phyloP scores from a whole-genome alignment of 805 yeast genomes.

The Candida ficus region DNA sequence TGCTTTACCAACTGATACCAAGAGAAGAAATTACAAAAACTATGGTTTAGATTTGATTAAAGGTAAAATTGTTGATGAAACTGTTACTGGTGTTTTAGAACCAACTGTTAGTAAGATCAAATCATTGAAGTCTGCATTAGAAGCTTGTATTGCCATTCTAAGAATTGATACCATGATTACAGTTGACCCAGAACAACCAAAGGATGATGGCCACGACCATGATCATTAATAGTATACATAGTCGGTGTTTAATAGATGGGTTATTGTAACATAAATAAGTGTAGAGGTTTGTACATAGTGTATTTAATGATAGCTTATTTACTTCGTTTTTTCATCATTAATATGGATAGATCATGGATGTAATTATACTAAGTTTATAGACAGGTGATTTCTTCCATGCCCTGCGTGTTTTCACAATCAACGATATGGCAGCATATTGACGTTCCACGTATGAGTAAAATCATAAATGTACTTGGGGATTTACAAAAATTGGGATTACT shows the following conservation, averaged over 20 bases:
- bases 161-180: slow-evolving; percentile 98
- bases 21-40: slow-evolving; percentile 80
- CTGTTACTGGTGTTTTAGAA: slow-evolving; percentile 83
- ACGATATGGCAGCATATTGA: too few species aligned
- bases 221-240: slow-evolving; percentile 13
- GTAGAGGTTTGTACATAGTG: too few species aligned
- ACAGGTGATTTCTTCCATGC: too few species aligned
- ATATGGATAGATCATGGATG: too few species aligned
- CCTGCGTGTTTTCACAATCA: too few species aligned
- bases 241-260: neutral
- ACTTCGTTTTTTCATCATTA: too few species aligned
- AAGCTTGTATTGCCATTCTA: slow-evolving; percentile 95
- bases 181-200: slow-evolving; percentile 91
- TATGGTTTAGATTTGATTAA: slow-evolving; percentile 89
- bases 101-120: slow-evolving; percentile 93
- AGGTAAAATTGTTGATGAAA: slow-evolving; percentile 88
- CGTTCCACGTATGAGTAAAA: too few species aligned
- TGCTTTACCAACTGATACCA: slow-evolving; percentile 76
- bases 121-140: slow-evolving; percentile 91
- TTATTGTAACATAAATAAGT: neutral
- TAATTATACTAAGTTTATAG: too few species aligned
- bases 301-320: too few species aligned
- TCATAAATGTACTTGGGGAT: too few species aligned
- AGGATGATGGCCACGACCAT: slow-evolving; percentile 90
- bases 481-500: too few species aligned